These are phyloP conservation scores for Cichorium intybus DNA, from an alignment of 140 eudicot genomes.

Conservation along the genomic window DNA sequence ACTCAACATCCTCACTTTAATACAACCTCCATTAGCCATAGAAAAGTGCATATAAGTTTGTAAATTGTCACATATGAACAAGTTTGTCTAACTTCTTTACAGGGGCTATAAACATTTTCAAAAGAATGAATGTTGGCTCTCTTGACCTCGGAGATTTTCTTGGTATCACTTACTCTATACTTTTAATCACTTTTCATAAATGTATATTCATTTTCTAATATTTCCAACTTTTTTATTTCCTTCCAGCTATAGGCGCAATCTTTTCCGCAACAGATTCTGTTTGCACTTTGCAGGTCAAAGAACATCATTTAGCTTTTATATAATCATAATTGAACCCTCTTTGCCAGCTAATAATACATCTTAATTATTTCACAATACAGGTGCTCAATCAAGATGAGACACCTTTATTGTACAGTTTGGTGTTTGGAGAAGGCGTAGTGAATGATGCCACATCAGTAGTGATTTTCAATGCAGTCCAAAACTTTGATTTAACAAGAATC, in stretches of 20 bases:
- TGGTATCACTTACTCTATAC: slow-evolving; percentile 38
- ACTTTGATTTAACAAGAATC: slow-evolving; percentile 68
- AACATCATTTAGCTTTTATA: slow-evolving; percentile 2
- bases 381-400: slow-evolving; percentile 94
- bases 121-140: slow-evolving; percentile 60
- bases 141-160: slow-evolving; percentile 80
- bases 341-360: slow-evolving; percentile 9
- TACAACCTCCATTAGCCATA: not conserved
- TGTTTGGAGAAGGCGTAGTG: slow-evolving; percentile 95
- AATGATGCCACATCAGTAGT: slow-evolving; percentile 94
- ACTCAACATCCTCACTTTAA: slow-evolving; percentile 18
- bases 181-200: not conserved
- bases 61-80: slow-evolving; percentile 4
- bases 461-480: slow-evolving; percentile 87
- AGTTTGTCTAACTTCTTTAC: slow-evolving; percentile 19
- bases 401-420: slow-evolving; percentile 83
- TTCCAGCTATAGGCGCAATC: slow-evolving; percentile 84
- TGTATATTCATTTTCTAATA: slow-evolving; percentile 4
- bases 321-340: not conserved
- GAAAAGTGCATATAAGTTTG: not conserved
- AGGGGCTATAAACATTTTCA: slow-evolving; percentile 68
- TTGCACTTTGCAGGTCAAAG: slow-evolving; percentile 81
- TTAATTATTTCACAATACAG: slow-evolving; percentile 32
- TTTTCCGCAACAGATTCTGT: slow-evolving; percentile 98
- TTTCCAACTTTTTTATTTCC: slow-evolving; percentile 1